A percentile compares a stretch with the other conserved stretches of the same genome.
These are phyloP conservation scores for Candida sakaeoensis DNA, from an alignment of 805 yeast species.

Conservation along the genomic window DNA sequence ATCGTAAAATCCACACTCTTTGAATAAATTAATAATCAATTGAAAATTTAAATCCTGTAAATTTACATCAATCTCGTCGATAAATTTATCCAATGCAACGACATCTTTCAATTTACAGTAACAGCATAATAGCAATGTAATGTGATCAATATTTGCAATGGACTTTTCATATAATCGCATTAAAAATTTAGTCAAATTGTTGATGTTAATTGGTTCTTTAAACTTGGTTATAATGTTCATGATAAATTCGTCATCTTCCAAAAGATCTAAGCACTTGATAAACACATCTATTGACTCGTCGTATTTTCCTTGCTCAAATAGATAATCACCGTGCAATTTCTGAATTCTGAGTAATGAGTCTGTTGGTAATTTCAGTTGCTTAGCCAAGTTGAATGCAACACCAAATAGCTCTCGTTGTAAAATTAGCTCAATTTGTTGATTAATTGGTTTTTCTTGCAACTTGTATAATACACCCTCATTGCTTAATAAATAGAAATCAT, in stretches of 20 bases:
- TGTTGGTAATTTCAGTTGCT: constrained; percentile 26
- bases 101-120: constrained; percentile 70
- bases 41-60: constrained; percentile 58
- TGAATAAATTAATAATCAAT: constrained; percentile 62
- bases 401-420: constrained; percentile 67
- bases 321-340: constrained; percentile 62
- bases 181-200: constrained; percentile 59
- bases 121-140: constrained; percentile 73
- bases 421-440: constrained; percentile 66
- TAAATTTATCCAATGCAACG: constrained; percentile 54
- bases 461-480: constrained; percentile 73
- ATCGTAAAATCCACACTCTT: constrained; percentile 63
- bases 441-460: constrained; percentile 60
- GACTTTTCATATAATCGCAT: constrained; percentile 54
- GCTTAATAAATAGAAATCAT: constrained; percentile 57
- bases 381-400: constrained; percentile 69
- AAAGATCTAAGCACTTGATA: constrained; percentile 40
- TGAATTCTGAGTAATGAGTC: constrained; percentile 27
- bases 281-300: constrained; percentile 75
- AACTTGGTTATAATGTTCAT: constrained; percentile 78
- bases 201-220: constrained; percentile 71
- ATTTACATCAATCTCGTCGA: constrained; percentile 34
- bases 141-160: constrained; percentile 71
- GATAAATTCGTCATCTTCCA: constrained; percentile 35
- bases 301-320: constrained; percentile 62